phyloP scores from a whole-genome alignment of 345 rosid species.

The Citropsis articulata region DNA sequence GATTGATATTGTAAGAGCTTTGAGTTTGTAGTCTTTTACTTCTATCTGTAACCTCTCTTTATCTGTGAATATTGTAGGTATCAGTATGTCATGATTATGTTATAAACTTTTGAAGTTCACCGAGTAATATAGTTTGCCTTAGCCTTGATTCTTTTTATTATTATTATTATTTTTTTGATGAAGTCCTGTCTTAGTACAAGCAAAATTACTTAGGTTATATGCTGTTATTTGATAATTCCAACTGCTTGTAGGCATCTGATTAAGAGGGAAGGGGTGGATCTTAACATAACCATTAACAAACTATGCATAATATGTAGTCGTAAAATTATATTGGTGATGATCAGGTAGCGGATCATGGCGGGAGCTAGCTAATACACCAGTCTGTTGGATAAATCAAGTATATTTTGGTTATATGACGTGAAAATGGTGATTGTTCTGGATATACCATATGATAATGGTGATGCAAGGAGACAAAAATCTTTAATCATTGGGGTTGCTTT shows the following conservation, averaged over 20 bases:
- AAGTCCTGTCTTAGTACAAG: not conserved
- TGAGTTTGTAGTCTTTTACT: conserved; percentile 37
- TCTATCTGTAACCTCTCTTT: conserved; percentile 24
- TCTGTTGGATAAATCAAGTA: no score
- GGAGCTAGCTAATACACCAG: not conserved
- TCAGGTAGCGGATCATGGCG: not conserved
- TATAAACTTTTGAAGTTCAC: conserved; percentile 26
- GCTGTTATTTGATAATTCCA: not conserved
- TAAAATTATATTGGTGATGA: not conserved
- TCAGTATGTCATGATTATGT: conserved; percentile 35
- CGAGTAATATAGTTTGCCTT: conserved; percentile 28
- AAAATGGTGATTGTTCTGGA: not conserved
- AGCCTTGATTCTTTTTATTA: not conserved
- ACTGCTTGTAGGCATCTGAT: not conserved
- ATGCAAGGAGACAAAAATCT: not conserved
- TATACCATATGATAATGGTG: not conserved
- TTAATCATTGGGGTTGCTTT: not conserved
- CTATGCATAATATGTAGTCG: not conserved
- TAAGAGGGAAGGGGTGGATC: not conserved
- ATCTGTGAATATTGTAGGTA: conserved; percentile 61
- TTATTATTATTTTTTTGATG: no score
- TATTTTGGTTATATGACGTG: no score
- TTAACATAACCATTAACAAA: not conserved
- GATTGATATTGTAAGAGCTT: conserved; percentile 33
- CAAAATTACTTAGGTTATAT: not conserved